A percentile compares a stretch with the other conserved stretches of the same genome.
phyloP scores from a whole-genome alignment of 805 yeast genomes.

The Candida andamanensis region DNA sequence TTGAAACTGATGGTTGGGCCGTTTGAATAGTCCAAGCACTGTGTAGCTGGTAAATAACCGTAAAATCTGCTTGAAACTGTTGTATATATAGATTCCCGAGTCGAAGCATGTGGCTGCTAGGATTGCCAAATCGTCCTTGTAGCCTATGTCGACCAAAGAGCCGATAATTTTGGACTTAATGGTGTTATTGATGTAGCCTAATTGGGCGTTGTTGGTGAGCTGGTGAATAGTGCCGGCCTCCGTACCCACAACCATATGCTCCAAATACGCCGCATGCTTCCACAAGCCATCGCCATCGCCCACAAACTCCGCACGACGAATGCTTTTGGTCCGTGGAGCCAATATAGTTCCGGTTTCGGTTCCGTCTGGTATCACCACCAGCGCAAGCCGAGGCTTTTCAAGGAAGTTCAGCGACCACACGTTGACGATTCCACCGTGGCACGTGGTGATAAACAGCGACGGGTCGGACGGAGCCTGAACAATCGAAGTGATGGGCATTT shows the following conservation, averaged over 20 bases:
- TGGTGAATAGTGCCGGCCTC: slow-evolving; percentile 16
- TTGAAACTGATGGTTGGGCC: slow-evolving; percentile 18
- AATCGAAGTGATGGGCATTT: slow-evolving; percentile 18
- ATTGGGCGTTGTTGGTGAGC: slow-evolving; percentile 13
- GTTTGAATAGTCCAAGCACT: slow-evolving; percentile 13
- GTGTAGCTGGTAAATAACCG: slow-evolving; percentile 17
- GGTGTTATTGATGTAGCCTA: slow-evolving; percentile 9
- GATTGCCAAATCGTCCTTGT: slow-evolving; percentile 6
- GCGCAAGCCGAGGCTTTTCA: slow-evolving; percentile 20
- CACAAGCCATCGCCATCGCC: background rate
- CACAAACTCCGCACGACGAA: slow-evolving; percentile 1
- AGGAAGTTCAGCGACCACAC: slow-evolving; percentile 31
- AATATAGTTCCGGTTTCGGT: background rate
- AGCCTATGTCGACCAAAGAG: slow-evolving; percentile 5
- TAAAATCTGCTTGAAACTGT: slow-evolving; percentile 9
- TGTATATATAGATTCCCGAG: slow-evolving; percentile 7
- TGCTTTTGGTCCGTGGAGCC: slow-evolving; percentile 1
- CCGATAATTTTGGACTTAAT: slow-evolving; percentile 6
- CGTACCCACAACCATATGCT: slow-evolving; percentile 16
- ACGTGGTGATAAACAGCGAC: slow-evolving; percentile 9
- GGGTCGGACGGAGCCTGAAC: slow-evolving; percentile 13
- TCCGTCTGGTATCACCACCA: slow-evolving; percentile 2
- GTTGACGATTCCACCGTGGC: slow-evolving; percentile 23
- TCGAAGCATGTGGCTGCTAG: slow-evolving; percentile 6
- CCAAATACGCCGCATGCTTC: slow-evolving; percentile 12